Base-by-base conservation (phyloP, 805 yeast genomes). In the Priceomyces fermenticarens region DNA sequence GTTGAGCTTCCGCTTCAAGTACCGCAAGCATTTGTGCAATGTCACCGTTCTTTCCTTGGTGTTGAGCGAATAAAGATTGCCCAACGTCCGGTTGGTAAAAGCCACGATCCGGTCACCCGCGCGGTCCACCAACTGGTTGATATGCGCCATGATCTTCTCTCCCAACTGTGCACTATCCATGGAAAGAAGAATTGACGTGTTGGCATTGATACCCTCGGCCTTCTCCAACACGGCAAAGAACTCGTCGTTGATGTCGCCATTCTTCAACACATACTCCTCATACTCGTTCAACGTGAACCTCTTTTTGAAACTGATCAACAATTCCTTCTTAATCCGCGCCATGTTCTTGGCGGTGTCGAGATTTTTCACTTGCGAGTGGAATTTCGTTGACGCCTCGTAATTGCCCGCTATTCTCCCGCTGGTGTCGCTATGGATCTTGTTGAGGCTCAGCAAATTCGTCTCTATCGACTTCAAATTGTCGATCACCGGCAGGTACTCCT, bases 81-180 rank as follows among this genome's bases (percentile, higher is more conserved):
- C 46, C 38, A 70, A 56, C 1, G 69, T 55, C 45, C 63, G 59
- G 43, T 57, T 65, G 39, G 65, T 57, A 39, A 58, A 67, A 3
- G 49, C 30, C 2, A 54, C 41, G 28, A 70, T 57, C 15, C 64
- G 53, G 10, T 58, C 64, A 10, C 55, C 51, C 2, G 73, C 56
- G 36, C 54, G 58, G 31, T 76, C 76, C 23, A 85, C 66, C 26
- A 79, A 59, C 9, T 61, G 63, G 16, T 76, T 73, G 63, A 80
- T 74, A 50, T 79, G 74, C 9, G 70, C 63, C 77, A 88, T 78
- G 31, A 89, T 77, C 27, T 78, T 76, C 17, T 75, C 55, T 1
- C 95, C 95, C 11, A 85, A 64, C 35, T 70, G 69, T 12, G 82
- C 82, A 51, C 84, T 81, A 27, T 84, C 83, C 53, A 83, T 73